Evolutionary conservation across 495 filamentous ascomycete genomes (phyloP).

Genomic region (Neurospora sp.): DNA sequence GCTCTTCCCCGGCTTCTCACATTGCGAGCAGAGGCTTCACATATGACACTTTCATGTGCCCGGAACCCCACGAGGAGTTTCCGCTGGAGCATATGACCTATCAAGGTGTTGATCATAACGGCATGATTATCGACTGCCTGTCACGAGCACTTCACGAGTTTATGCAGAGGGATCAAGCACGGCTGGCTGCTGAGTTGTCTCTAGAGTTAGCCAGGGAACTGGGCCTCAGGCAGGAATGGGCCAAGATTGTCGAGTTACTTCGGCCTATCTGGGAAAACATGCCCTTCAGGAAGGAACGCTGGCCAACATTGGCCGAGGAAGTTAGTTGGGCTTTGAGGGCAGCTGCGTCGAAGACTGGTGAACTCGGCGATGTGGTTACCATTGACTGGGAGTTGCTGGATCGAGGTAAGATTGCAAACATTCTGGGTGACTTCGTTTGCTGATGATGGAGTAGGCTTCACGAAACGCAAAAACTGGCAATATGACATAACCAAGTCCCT

Average conservation of each 20-base stretch:
- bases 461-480: conserved; percentile 47
- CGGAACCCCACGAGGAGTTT: conserved; percentile 62
- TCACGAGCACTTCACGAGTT: conserved; percentile 57
- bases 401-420: conserved; percentile 38
- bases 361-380: conserved; percentile 55
- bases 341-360: conserved; percentile 53
- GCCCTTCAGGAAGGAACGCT: conserved; percentile 67
- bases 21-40: conserved; percentile 55
- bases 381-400: conserved; percentile 82
- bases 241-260: conserved; percentile 55
- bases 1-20: conserved; percentile 56
- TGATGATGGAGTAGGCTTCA: conserved; percentile 40
- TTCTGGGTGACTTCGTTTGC: not conserved
- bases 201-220: conserved; percentile 62
- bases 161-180: conserved; percentile 46
- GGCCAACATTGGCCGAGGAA: conserved; percentile 67
- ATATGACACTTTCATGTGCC: conserved; percentile 82
- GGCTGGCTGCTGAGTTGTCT: conserved; percentile 57
- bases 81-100: conserved; percentile 36
- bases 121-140: conserved; percentile 49
- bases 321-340: conserved; percentile 65
- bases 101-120: conserved; percentile 51
- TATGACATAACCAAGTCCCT: conserved; percentile 70
- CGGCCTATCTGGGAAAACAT: conserved; percentile 61
- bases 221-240: conserved; percentile 51